phyloP scores from a whole-genome alignment of 2,329 filamentous ascomycete species.

The Colletotrichum incanum region DNA sequence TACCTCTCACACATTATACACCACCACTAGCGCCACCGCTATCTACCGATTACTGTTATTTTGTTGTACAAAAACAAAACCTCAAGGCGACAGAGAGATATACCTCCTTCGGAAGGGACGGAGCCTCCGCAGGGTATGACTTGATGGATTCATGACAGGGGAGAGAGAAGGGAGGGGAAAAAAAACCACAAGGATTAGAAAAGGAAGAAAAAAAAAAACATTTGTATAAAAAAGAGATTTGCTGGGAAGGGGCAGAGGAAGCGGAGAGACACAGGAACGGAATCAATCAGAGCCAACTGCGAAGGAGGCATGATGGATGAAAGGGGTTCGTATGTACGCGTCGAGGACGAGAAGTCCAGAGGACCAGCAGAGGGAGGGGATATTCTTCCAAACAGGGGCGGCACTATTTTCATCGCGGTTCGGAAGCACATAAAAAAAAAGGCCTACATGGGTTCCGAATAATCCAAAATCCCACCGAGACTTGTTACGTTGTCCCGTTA shows the following conservation, averaged over 20 bases:
- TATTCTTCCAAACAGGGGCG: neutral
- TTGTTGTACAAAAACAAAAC: constrained; percentile 33
- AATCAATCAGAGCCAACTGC: neutral
- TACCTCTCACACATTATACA: constrained; percentile 1
- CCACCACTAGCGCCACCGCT: constrained; percentile 2
- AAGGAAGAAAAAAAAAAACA: neutral
- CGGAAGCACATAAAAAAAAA: neutral
- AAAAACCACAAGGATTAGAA: neutral
- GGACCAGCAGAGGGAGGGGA: neutral
- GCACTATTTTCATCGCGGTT: no score
- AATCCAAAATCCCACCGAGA: neutral
- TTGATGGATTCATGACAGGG: constrained; percentile 4
- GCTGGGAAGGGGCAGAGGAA: neutral
- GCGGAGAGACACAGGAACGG: neutral
- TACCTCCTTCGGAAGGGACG: constrained; percentile 12
- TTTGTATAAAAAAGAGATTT: neutral
- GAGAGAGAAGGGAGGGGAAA: neutral
- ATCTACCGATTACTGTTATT: constrained; percentile 23
- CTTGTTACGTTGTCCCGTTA: neutral
- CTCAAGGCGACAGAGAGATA: constrained; percentile 17
- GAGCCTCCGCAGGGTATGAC: constrained; percentile 30
- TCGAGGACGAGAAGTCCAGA: neutral
- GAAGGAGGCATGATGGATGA: neutral
- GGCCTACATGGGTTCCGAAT: neutral
- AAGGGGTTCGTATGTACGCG: neutral